Conservation (phyloP, 805 yeast species). For the Wickerhamomyces queroliae region DNA sequence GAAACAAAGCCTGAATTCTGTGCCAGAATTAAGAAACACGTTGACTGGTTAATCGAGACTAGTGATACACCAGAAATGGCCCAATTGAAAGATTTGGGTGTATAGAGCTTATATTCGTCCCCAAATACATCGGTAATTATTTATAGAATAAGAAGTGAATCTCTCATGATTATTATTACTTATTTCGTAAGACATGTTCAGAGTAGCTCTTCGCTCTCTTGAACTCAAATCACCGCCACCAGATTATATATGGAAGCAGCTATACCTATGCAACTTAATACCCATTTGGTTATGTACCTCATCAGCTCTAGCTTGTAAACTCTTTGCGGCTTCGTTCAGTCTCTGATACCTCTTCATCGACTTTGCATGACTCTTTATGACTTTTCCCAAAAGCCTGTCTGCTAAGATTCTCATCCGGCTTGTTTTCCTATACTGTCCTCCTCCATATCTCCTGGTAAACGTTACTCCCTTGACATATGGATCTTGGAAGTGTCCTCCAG, state of each 20-base stretch:
- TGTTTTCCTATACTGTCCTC: constrained; percentile 2
- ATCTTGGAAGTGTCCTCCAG: no score
- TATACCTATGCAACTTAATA: constrained; percentile 4
- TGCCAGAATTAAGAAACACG: constrained; percentile 20
- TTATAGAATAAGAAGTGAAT: no score
- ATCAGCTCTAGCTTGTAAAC: constrained; percentile 3
- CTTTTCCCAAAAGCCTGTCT: constrained; percentile 9
- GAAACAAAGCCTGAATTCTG: constrained; percentile 16
- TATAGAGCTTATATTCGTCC: constrained; percentile 4
- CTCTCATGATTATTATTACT: no score
- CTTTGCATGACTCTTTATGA: constrained; percentile 11
- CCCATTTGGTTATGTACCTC: constrained; percentile 2
- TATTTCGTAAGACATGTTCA: no score
- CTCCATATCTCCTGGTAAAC: no score
- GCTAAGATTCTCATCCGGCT: constrained; percentile 10
- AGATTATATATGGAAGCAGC: neutral
- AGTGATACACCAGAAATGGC: constrained; percentile 25
- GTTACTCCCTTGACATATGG: no score
- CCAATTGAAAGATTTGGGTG: constrained; percentile 15
- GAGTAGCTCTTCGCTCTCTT: no score
- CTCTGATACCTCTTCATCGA: constrained; percentile 3
- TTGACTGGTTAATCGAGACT: constrained; percentile 20
- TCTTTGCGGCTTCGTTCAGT: constrained; percentile 2
- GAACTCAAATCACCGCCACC: no score
- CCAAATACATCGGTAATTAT: no score